phyloP scores from a whole-genome alignment of 306 rosid genomes.

The Inga oerstediana region DNA sequence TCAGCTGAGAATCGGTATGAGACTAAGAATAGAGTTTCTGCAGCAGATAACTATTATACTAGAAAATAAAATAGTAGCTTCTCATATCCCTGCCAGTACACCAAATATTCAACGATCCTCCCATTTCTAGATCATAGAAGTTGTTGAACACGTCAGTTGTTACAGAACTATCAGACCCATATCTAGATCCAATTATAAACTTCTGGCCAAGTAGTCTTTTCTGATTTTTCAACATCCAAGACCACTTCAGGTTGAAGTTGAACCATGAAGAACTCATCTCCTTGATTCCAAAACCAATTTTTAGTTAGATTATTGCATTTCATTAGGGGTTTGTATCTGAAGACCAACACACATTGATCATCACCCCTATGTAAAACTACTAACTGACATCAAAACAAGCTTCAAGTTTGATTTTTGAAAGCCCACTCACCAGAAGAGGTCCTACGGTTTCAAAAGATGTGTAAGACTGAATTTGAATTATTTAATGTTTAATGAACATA shows the following conservation, averaged over 20 bases:
- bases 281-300: conserved; percentile 13
- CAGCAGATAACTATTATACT: not conserved
- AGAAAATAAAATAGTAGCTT: not conserved
- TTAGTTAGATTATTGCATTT: conserved; percentile 10
- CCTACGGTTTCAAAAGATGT: not conserved
- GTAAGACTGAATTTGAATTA: not conserved
- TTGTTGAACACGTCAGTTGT: not conserved
- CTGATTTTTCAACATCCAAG: not conserved
- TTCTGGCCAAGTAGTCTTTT: not conserved
- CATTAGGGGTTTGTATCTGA: not conserved
- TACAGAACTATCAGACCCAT: not conserved
- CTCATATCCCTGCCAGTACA: not conserved
- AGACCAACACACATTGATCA: conserved; percentile 20
- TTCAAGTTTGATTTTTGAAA: conserved; percentile 26
- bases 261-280: not conserved
- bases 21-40: not conserved
- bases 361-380: conserved; percentile 13
- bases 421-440: not conserved
- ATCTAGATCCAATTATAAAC: not conserved
- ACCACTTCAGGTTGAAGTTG: not conserved
- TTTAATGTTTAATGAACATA: conserved; percentile 3
- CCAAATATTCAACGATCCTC: not conserved
- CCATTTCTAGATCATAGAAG: not conserved
- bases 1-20: not conserved
- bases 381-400: conserved; percentile 20